Evolutionary conservation across 495 filamentous ascomycete genomes (phyloP).

Genomic region (Durotheca rogersii): DNA sequence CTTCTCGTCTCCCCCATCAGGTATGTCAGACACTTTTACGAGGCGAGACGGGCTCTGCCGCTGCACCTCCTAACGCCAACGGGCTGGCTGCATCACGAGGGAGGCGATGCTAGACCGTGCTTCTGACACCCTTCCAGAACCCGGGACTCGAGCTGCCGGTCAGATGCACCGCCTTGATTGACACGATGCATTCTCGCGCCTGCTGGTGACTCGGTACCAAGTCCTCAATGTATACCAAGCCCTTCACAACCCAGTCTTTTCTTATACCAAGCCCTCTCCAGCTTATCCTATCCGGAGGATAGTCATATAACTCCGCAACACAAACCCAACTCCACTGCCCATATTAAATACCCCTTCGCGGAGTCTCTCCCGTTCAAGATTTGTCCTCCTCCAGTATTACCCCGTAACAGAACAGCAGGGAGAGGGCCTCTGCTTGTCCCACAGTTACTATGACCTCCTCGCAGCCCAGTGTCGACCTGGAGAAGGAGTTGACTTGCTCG

Average conservation of each 20-base stretch:
- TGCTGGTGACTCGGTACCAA: constrained; percentile 24
- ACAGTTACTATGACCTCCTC: constrained; percentile 23
- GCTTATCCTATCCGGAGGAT: too few species aligned
- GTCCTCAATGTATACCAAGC: constrained; percentile 14
- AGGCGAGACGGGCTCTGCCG: too few species aligned
- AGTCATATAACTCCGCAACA: constrained; percentile 15
- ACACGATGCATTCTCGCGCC: constrained; percentile 22
- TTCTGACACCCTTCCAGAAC: constrained; percentile 4
- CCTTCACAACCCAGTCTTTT: too few species aligned
- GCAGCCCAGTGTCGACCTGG: constrained; percentile 60
- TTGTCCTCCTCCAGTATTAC: too few species aligned
- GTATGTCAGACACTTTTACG: too few species aligned
- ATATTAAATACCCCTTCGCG: constrained; percentile 12
- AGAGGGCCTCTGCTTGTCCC: neutral
- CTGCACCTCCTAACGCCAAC: neutral
- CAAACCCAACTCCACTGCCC: constrained; percentile 3
- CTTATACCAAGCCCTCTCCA: too few species aligned
- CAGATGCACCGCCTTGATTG: constrained; percentile 20
- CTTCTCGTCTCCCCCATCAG: neutral
- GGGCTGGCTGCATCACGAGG: neutral
- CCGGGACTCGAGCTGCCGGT: neutral
- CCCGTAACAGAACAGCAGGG: constrained; percentile 1
- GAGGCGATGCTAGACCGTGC: neutral
- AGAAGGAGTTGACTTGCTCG: constrained; percentile 89
- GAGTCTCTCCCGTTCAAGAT: constrained; percentile 6